Evolutionary conservation across 75 land plant genomes (phyloP).

Genomic region (Gnetum montanum): DNA sequence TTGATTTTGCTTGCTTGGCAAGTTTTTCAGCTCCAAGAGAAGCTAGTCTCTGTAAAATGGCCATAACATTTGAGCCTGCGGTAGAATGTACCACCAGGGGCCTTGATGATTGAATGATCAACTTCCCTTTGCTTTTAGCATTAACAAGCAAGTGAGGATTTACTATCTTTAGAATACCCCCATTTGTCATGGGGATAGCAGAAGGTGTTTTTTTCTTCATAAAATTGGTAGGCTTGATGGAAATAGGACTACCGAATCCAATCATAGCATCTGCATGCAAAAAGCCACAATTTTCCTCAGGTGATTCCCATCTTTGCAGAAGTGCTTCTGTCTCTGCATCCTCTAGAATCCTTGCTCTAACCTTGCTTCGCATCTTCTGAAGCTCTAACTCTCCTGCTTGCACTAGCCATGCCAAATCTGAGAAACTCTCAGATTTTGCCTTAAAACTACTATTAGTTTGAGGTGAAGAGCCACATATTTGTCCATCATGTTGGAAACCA

Average conservation of each 20-base stretch:
- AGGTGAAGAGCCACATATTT: not conserved
- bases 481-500: conserved; percentile 11
- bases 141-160: conserved; percentile 7
- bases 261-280: conserved; percentile 6
- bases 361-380: conserved; percentile 15
- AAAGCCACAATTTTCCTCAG: conserved; percentile 6
- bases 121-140: not conserved
- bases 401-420: conserved; percentile 7
- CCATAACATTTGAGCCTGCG: conserved; percentile 20
- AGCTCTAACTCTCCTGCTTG: conserved; percentile 18
- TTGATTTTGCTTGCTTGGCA: conserved; percentile 9
- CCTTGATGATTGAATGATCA: conserved; percentile 17
- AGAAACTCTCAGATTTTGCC: not conserved
- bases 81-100: conserved; percentile 22
- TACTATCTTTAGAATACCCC: conserved; percentile 19
- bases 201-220: not conserved
- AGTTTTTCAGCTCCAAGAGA: conserved; percentile 16
- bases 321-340: conserved; percentile 20
- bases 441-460: not conserved
- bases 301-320: conserved; percentile 17
- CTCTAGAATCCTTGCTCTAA: conserved; percentile 13
- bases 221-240: too few relatives aligned
- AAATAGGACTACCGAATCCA: conserved; percentile 4
- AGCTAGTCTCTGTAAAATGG: conserved; percentile 13
- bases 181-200: conserved; percentile 9